Base-by-base conservation (phyloP, 2,329 filamentous ascomycete species). In the Aureobasidium sp. region DNA sequence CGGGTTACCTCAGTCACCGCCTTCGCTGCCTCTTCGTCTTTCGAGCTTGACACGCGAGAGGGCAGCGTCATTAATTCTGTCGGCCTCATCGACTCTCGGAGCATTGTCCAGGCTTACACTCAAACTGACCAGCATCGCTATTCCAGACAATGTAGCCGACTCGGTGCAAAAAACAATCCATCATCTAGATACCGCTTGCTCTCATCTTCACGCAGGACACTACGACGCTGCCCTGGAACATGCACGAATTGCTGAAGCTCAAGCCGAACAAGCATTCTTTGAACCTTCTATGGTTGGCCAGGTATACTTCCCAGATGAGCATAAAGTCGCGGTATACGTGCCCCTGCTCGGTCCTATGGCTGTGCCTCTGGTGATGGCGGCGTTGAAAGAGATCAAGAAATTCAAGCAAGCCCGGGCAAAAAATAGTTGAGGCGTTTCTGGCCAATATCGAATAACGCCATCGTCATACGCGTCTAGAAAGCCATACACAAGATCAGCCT, bases 281-380 rank as follows among this genome's bases (percentile, higher is more conserved):
- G 94, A 99, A 76, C 96, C 96, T 76, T 96, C 90, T 71, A 99
- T 99, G 94, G 94, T 99, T 14, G 94, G 92, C 0, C 94, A 97
- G 77, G 87, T 97, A 2, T 99, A 97, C 75, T 99, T 99, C 74
- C 94, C 94, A 0, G 94, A 99, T 71, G 94, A 99, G 77, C 94
- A 99, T 75, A 99, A 97, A 75, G 85, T 99, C 27, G 94, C 94
- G 0, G 94, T 99, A 0, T 99, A 99, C 73, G 76, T 99, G 68
- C 94, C 94, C 1, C 77, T 99, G 12, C 77, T 99, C 44, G 94
- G 94, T 0, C 94, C 94, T 0, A 86, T 97, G 44, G 91, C 90
- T 5, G 93, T 97, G 14, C 94, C 94, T 41, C 77, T 99, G 55
- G 73, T 97, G 7, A 89, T 97, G 83, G 88, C 89, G 4, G 78